A percentile compares a stretch with the other conserved stretches of the same genome.
These are phyloP conservation scores for Coemansia erecta DNA, from an alignment of 192 early-diverging fungal species.

Conservation along the genomic window DNA sequence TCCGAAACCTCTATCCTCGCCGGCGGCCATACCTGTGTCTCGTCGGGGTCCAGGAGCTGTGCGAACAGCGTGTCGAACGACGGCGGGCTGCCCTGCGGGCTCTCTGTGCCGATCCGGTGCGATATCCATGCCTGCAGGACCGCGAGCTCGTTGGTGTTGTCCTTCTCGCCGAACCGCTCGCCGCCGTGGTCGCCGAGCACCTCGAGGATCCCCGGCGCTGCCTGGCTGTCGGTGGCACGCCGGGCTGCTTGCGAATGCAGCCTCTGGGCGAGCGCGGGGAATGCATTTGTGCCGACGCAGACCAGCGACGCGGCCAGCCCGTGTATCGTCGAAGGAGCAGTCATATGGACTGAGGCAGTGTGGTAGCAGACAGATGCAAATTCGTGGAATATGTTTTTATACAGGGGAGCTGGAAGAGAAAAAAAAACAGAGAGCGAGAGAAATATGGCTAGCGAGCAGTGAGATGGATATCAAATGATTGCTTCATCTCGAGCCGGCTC, in stretches of 20 bases:
- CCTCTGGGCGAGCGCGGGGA: constrained; percentile 13
- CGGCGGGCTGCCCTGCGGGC: neutral
- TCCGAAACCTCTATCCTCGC: neutral
- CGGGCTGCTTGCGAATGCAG: neutral
- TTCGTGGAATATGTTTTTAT: neutral
- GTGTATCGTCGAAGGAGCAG: constrained; percentile 1
- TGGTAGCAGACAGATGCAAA: neutral
- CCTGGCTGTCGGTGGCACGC: neutral
- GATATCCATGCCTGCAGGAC: constrained; percentile 21
- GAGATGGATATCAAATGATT: neutral
- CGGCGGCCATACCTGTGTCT: neutral
- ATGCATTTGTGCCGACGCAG: constrained; percentile 40
- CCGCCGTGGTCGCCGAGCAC: constrained; percentile 28
- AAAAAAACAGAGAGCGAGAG: too few species aligned
- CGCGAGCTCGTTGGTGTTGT: constrained; percentile 28
- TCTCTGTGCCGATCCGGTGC: neutral
- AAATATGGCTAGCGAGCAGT: neutral
- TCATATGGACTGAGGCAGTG: neutral
- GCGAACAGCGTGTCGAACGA: constrained; percentile 4
- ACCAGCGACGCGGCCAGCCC: constrained; percentile 13
- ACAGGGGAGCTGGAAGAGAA: too few species aligned
- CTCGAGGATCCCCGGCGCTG: constrained; percentile 2
- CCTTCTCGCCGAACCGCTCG: constrained; percentile 47
- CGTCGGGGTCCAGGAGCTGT: neutral
- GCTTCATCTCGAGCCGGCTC: neutral